These are phyloP conservation scores for Oenanthe javanica DNA, from an alignment of 140 eudicot genomes.

Conservation along the genomic window DNA sequence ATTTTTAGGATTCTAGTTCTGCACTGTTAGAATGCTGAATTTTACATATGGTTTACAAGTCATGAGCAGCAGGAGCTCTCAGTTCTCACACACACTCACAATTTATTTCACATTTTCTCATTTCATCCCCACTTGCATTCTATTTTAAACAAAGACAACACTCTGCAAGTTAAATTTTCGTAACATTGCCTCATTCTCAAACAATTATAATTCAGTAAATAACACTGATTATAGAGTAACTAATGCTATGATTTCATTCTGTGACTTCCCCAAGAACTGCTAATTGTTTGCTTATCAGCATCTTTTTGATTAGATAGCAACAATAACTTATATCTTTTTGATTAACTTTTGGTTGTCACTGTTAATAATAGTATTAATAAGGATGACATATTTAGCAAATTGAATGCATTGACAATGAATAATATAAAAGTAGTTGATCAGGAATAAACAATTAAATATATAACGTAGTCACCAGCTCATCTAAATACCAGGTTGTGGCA, in stretches of 20 bases:
- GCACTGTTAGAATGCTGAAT: too few species aligned
- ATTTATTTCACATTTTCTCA: background rate
- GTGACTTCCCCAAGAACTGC: background rate
- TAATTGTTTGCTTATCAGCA: background rate
- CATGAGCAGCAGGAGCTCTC: background rate
- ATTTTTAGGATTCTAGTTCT: too few species aligned
- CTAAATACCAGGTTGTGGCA: constrained; percentile 81
- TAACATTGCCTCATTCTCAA: background rate
- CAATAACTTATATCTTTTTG: background rate
- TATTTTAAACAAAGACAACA: background rate
- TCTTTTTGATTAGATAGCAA: background rate
- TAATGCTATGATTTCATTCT: background rate
- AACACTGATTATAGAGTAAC: background rate
- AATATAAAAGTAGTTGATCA: background rate
- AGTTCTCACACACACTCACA: background rate
- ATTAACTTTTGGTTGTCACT: background rate
- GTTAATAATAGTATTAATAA: background rate
- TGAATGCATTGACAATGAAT: background rate
- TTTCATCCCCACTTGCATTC: too few species aligned
- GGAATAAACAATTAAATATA: background rate
- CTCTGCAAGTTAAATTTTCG: background rate
- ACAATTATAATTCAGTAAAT: background rate
- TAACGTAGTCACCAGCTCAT: constrained; percentile 3
- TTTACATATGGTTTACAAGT: too few species aligned
- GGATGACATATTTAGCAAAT: background rate